phyloP scores from a whole-genome alignment of 75 land plant genomes.

The Ceratopteris richardii region DNA sequence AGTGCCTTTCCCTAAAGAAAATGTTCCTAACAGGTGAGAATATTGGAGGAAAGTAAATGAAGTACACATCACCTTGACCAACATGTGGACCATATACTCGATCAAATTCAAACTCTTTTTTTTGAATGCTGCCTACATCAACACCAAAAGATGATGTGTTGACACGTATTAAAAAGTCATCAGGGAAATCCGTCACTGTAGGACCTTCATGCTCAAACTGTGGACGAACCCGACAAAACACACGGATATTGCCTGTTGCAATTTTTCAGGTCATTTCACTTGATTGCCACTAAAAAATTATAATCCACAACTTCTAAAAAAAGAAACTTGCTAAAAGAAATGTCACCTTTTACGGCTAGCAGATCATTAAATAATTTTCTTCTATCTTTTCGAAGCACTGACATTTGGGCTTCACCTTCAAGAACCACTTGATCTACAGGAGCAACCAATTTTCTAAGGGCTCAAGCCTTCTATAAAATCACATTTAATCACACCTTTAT shows the following conservation, averaged over 20 bases:
- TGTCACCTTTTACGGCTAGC: constrained; percentile 68
- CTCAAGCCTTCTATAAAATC: neutral
- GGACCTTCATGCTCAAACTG: constrained; percentile 92
- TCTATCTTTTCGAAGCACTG: constrained; percentile 69
- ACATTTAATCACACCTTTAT: neutral
- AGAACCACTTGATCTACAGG: constrained; percentile 71
- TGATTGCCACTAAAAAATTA: neutral
- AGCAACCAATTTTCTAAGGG: neutral
- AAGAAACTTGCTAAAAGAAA: neutral
- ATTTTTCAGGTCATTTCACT: neutral
- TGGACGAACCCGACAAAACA: constrained; percentile 85
- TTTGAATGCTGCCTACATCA: constrained; percentile 46
- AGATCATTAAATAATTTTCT: constrained; percentile 87
- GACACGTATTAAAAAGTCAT: constrained; percentile 73
- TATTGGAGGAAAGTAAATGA: too few species aligned
- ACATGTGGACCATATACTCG: constrained; percentile 97
- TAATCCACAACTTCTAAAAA: too few species aligned
- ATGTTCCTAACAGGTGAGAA: too few species aligned
- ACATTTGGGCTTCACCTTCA: constrained; percentile 67
- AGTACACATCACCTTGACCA: constrained; percentile 65
- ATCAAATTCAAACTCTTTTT: constrained; percentile 96
- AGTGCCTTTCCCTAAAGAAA: too few species aligned
- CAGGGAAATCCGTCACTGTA: constrained; percentile 71
- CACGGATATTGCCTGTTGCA: constrained; percentile 75
- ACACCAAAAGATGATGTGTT: constrained; percentile 37